Conservation (phyloP, 2,329 filamentous ascomycete species). For the Truncatella angustata region DNA sequence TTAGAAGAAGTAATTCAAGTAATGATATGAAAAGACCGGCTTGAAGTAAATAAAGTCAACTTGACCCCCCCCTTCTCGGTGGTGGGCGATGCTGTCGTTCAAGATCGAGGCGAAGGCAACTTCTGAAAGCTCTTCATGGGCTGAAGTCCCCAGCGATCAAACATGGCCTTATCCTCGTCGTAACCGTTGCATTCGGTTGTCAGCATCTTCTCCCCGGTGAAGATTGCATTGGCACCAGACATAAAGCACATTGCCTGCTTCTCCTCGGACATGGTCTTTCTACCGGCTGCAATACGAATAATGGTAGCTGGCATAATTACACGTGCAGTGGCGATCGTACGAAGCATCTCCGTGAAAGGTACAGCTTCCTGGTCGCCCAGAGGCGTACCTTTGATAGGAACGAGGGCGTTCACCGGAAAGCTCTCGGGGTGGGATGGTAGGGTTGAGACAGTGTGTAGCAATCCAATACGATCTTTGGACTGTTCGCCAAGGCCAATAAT, state of each 20-base stretch:
- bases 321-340: constrained; percentile 81
- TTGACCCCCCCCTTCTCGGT: not conserved
- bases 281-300: constrained; percentile 80
- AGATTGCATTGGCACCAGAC: constrained; percentile 91
- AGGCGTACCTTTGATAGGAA: constrained; percentile 87
- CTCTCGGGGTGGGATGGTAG: constrained; percentile 82
- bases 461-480: constrained; percentile 74
- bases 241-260: constrained; percentile 88
- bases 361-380: constrained; percentile 72
- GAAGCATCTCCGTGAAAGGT: constrained; percentile 73
- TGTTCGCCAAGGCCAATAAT: constrained; percentile 84
- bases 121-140: constrained; percentile 60
- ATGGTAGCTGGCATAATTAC: constrained; percentile 83
- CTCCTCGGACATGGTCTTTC: constrained; percentile 82
- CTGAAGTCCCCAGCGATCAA: constrained; percentile 75
- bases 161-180: constrained; percentile 85
- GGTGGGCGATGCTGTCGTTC: not conserved
- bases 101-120: constrained; percentile 8
- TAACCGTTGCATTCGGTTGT: constrained; percentile 89
- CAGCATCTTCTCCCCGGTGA: constrained; percentile 94
- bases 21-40: too few species aligned
- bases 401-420: constrained; percentile 87
- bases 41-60: not conserved
- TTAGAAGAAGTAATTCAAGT: too few species aligned
- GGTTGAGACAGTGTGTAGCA: constrained; percentile 79